phyloP scores from a whole-genome alignment of 2,329 filamentous ascomycete species.

The Monilinia laxa region DNA sequence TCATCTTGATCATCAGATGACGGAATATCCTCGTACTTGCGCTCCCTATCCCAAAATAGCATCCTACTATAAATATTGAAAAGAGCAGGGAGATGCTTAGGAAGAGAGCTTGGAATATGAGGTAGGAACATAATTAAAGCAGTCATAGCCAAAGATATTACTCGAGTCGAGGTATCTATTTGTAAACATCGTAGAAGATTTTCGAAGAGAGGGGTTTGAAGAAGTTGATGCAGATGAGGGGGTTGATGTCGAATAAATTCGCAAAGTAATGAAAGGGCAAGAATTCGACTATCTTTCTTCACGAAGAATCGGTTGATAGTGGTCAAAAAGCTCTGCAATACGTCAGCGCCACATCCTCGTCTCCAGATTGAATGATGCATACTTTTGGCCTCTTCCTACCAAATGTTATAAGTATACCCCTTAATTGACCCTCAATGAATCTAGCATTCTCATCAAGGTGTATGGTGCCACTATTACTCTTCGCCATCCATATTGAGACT shows the following conservation, averaged over 20 bases:
- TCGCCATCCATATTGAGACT: slow-evolving; percentile 57
- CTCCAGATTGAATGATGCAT: slow-evolving; percentile 13
- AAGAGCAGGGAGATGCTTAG: slow-evolving; percentile 66
- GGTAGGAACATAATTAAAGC: slow-evolving; percentile 79
- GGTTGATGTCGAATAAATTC: slow-evolving; percentile 73
- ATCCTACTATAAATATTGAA: slow-evolving; percentile 81
- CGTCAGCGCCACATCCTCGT: slow-evolving; percentile 30
- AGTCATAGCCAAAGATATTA: slow-evolving; percentile 73
- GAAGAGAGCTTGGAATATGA: slow-evolving; percentile 72
- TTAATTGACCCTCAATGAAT: slow-evolving; percentile 48
- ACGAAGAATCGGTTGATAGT: slow-evolving; percentile 66
- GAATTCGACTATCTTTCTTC: slow-evolving; percentile 61
- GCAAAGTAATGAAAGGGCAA: slow-evolving; percentile 65
- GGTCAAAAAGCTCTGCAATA: slow-evolving; percentile 60
- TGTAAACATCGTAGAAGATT: slow-evolving; percentile 73
- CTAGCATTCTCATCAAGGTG: slow-evolving; percentile 45
- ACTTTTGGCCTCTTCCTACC: slow-evolving; percentile 68
- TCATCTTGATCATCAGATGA: slow-evolving; percentile 32
- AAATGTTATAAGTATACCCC: slow-evolving; percentile 44
- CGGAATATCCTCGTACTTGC: slow-evolving; percentile 26
- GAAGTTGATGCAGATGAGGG: slow-evolving; percentile 71
- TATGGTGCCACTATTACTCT: slow-evolving; percentile 43
- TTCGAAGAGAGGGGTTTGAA: slow-evolving; percentile 70
- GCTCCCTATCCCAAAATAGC: slow-evolving; percentile 68
- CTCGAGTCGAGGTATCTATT: slow-evolving; percentile 73